Evolutionary conservation across 2,329 filamentous ascomycete species (phyloP).

Genomic region (Diaporthe ampelina): DNA sequence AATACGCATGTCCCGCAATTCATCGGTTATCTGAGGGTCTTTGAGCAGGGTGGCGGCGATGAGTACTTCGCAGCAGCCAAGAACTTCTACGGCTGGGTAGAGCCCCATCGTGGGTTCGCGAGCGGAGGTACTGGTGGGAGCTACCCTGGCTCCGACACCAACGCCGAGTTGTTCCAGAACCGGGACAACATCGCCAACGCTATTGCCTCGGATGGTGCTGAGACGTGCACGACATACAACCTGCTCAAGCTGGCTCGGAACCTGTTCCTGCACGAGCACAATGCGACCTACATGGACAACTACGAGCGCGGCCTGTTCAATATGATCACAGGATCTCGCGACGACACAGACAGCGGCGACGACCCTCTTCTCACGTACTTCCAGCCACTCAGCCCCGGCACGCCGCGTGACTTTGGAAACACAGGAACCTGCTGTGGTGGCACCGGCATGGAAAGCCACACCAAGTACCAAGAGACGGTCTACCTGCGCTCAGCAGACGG

Average conservation of each 20-base stretch:
- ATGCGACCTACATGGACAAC: conserved; percentile 52
- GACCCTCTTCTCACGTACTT: conserved; percentile 52
- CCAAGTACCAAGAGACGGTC: conserved; percentile 53
- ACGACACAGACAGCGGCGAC: conserved; percentile 43
- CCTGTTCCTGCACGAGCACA: conserved; percentile 50
- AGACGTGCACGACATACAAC: conserved; percentile 53
- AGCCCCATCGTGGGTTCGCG: conserved; percentile 50
- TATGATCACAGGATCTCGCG: conserved; percentile 51
- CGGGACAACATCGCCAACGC: conserved; percentile 51
- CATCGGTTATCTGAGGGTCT: conserved; percentile 50
- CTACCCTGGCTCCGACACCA: conserved; percentile 50
- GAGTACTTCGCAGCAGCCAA: conserved; percentile 50
- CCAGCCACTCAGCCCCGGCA: conserved; percentile 49
- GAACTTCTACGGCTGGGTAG: conserved; percentile 53
- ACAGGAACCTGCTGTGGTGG: conserved; percentile 52
- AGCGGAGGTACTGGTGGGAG: conserved; percentile 49
- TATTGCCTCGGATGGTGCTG: conserved; percentile 47
- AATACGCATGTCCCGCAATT: conserved; percentile 52
- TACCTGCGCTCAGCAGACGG: conserved; percentile 51
- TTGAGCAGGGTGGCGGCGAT: conserved; percentile 48
- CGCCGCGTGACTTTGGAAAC: conserved; percentile 49
- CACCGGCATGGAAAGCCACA: conserved; percentile 52
- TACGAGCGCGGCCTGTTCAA: conserved; percentile 53
- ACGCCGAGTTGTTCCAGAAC: conserved; percentile 52
- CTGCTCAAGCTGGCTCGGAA: conserved; percentile 51